phyloP scores from a whole-genome alignment of 345 rosid species.

The Acer negundo region DNA sequence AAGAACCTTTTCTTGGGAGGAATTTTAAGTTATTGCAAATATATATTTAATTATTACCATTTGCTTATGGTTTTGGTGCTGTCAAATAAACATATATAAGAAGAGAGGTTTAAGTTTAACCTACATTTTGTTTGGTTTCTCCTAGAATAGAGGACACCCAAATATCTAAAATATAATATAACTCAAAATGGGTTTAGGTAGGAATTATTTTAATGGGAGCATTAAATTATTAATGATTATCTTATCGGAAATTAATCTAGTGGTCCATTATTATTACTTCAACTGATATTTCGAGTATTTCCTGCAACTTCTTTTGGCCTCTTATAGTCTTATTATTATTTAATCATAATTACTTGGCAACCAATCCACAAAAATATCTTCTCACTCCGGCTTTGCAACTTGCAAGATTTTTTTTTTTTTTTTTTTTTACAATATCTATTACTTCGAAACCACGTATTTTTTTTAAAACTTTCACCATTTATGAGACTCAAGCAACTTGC shows the following conservation, averaged over 20 bases:
- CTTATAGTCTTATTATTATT: no score
- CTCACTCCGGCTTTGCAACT: neutral
- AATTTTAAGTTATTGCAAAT: neutral
- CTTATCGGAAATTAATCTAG: neutral
- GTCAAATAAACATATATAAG: neutral
- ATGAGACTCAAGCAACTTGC: no score
- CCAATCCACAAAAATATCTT: neutral
- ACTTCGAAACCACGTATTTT: no score
- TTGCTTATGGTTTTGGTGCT: constrained; percentile 10
- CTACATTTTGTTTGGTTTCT: neutral
- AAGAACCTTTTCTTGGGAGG: neutral
- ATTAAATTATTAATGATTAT: neutral
- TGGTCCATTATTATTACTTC: neutral
- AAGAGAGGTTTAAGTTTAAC: neutral
- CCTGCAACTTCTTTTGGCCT: neutral
- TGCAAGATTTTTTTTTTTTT: no score
- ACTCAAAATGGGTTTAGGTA: constrained; percentile 13
- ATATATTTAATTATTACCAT: neutral
- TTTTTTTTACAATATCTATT: no score
- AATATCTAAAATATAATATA: neutral
- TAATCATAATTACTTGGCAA: neutral
- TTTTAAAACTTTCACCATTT: no score
- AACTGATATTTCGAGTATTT: neutral
- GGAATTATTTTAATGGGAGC: neutral
- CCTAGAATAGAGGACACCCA: neutral